These are phyloP conservation scores for Borealophlyctis nickersoniae DNA, from an alignment of 192 early-diverging fungal species.

Conservation along the genomic window DNA sequence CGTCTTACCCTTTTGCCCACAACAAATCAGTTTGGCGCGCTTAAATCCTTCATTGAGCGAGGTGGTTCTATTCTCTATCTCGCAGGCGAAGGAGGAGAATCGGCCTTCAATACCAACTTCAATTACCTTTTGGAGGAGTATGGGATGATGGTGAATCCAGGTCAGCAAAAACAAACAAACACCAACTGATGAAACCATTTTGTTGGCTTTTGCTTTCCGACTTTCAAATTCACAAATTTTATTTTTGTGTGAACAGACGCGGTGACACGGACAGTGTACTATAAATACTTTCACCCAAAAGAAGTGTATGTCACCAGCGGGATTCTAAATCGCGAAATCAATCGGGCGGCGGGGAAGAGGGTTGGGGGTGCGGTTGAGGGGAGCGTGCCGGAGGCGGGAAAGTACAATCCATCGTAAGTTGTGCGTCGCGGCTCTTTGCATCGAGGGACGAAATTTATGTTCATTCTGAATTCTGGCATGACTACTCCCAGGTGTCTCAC, in stretches of 20 bases:
- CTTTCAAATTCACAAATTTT: neutral
- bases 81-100: conserved; percentile 60
- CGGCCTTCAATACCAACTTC: conserved; percentile 55
- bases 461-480: too few relatives aligned
- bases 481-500: conserved; percentile 34
- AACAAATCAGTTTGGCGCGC: conserved; percentile 44
- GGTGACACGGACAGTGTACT: conserved; percentile 56
- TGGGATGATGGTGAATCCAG: conserved; percentile 61
- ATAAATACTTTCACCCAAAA: conserved; percentile 65
- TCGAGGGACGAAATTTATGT: too few relatives aligned
- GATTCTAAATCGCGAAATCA: conserved; percentile 59
- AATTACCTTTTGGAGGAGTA: conserved; percentile 67
- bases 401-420: conserved; percentile 33
- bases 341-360: conserved; percentile 54
- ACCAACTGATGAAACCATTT: too few relatives aligned
- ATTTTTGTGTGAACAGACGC: conserved; percentile 34
- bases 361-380: conserved; percentile 12
- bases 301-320: conserved; percentile 60
- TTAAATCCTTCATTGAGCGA: conserved; percentile 55
- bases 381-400: conserved; percentile 24
- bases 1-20: neutral
- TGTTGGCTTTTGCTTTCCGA: too few relatives aligned
- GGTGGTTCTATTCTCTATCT: conserved; percentile 64
- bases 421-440: too few relatives aligned
- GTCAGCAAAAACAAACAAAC: conserved; percentile 21